Conservation (phyloP, 371 early-diverging fungal species). For the Amoeboaphelidium protococcarum region DNA sequence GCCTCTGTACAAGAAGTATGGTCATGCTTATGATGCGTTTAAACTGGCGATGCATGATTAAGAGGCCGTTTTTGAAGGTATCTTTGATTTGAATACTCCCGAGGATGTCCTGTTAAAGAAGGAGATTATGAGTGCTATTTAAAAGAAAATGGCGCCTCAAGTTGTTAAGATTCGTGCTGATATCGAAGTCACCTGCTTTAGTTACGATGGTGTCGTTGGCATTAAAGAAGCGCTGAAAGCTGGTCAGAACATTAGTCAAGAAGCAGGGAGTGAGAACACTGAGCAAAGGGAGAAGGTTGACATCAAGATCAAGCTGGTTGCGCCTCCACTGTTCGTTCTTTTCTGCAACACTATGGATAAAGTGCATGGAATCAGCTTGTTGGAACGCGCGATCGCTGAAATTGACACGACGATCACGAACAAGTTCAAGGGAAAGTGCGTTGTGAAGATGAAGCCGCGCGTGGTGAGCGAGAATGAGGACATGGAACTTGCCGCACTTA, state of each 20-base stretch:
- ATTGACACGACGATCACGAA: constrained; percentile 59
- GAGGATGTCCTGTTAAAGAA: constrained; percentile 25
- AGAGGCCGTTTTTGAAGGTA: too few species aligned
- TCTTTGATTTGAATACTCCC: constrained; percentile 25
- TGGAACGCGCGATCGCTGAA: constrained; percentile 60
- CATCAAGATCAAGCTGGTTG: constrained; percentile 56
- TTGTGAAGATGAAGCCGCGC: constrained; percentile 63
- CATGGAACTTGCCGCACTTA: constrained; percentile 64
- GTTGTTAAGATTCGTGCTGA: constrained; percentile 89
- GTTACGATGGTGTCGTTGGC: constrained; percentile 89
- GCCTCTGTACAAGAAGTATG: constrained; percentile 93
- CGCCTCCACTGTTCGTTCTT: constrained; percentile 87
- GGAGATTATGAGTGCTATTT: constrained; percentile 60
- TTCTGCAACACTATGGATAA: constrained; percentile 69
- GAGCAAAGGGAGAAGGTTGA: constrained; percentile 27
- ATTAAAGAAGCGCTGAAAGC: constrained; percentile 77
- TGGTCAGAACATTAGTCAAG: too few species aligned
- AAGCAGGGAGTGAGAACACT: constrained; percentile 28
- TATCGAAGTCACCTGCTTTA: constrained; percentile 87
- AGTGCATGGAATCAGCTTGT: constrained; percentile 44
- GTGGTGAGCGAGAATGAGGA: constrained; percentile 83
- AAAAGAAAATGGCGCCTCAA: constrained; percentile 76
- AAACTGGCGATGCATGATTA: constrained; percentile 72
- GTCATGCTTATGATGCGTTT: constrained; percentile 92
- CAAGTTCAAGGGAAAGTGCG: constrained; percentile 36